Evolutionary conservation across 2,329 filamentous ascomycete genomes (phyloP).

Genomic region (Pseudocercospora macadamiae): DNA sequence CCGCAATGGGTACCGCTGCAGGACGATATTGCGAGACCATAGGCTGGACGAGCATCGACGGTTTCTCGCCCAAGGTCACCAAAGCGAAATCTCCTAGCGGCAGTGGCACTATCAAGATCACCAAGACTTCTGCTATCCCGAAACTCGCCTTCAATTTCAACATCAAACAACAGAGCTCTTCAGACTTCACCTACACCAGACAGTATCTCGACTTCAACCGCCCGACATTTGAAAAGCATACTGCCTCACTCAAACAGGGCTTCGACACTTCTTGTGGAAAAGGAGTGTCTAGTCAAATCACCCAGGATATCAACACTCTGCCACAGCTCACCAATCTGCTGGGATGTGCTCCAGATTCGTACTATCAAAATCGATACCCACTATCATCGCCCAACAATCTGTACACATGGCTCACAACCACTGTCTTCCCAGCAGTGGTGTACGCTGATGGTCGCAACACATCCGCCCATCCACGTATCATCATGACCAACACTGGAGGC

Average conservation of each 20-base stretch:
- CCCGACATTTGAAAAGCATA: conserved; percentile 66
- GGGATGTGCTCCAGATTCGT: conserved; percentile 23
- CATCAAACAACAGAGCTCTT: conserved; percentile 33
- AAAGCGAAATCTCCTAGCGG: conserved; percentile 45
- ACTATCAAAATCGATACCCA: conserved; percentile 21
- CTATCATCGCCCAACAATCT: conserved; percentile 22
- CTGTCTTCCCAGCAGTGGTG: conserved; percentile 48
- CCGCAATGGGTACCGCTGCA: conserved; percentile 63
- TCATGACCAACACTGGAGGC: conserved; percentile 63
- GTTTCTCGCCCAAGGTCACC: conserved; percentile 52
- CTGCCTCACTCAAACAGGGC: conserved; percentile 37
- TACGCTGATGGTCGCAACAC: conserved; percentile 53
- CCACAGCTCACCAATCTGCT: conserved; percentile 21
- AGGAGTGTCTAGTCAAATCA: conserved; percentile 23
- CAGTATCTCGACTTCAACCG: conserved; percentile 72
- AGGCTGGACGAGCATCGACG: conserved; percentile 67
- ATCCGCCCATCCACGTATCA: conserved; percentile 55
- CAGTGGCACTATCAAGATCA: conserved; percentile 41
- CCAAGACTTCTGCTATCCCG: conserved; percentile 26
- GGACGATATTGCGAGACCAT: conserved; percentile 69
- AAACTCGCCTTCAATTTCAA: conserved; percentile 1
- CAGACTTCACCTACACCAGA: conserved; percentile 52
- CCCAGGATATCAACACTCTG: conserved; percentile 21
- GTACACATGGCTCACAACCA: conserved; percentile 24
- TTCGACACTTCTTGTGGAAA: conserved; percentile 25